Evolutionary conservation across 768 basidiomycete genomes (phyloP).

Genomic region (Rhizopogon vesiculosus): DNA sequence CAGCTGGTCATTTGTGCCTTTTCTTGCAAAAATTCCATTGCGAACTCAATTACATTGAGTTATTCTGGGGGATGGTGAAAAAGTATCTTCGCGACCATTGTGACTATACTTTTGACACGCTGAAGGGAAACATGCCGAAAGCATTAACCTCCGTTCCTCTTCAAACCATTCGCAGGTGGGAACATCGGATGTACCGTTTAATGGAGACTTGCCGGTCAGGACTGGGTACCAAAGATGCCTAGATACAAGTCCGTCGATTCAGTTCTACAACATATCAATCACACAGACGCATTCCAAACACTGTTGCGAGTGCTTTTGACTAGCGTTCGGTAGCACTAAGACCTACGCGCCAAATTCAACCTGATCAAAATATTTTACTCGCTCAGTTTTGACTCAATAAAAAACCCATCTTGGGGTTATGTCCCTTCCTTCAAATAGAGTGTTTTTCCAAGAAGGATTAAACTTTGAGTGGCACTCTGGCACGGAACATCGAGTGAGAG

Average conservation of each 20-base stretch:
- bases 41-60: conserved; percentile 17
- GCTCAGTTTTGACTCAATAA: no score
- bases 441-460: no score
- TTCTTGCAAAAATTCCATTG: conserved; percentile 23
- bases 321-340: neutral
- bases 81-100: no score
- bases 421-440: no score
- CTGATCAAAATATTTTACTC: no score
- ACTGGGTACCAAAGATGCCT: conserved; percentile 6
- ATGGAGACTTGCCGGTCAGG: conserved; percentile 5
- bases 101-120: no score
- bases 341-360: neutral
- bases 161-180: conserved; percentile 9
- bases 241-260: neutral
- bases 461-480: no score
- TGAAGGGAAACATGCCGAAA: neutral
- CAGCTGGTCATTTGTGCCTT: conserved; percentile 21
- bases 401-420: no score
- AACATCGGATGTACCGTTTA: conserved; percentile 10
- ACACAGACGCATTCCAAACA: conserved; percentile 16
- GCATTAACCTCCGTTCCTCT: conserved; percentile 15
- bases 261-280: conserved; percentile 17
- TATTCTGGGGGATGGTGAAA: conserved; percentile 21
- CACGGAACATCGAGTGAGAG: no score
- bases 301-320: conserved; percentile 6